These are phyloP conservation scores for Arachis stenosperma DNA, from an alignment of 306 rosid species.

Conservation along the genomic window DNA sequence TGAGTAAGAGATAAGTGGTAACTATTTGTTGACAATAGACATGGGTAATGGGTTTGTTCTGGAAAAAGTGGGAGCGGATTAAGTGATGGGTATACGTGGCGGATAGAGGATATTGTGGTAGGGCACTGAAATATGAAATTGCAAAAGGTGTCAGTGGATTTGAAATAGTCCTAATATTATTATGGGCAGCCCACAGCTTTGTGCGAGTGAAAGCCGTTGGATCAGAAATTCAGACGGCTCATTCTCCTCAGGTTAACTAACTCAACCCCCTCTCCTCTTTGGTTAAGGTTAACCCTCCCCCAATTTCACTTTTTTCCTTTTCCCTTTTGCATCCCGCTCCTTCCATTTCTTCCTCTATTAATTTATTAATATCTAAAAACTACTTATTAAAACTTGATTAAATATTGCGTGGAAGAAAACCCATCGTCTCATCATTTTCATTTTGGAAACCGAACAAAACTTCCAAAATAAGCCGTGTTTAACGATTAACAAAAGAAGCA, in stretches of 20 bases:
- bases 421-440: background rate
- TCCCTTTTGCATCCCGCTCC: slow-evolving; percentile 25
- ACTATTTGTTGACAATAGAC: too few species aligned
- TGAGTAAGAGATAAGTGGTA: too few species aligned
- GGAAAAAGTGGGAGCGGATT: slow-evolving; percentile 2
- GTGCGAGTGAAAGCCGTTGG: slow-evolving; percentile 48
- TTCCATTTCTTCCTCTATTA: background rate
- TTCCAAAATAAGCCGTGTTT: background rate
- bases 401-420: background rate
- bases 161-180: too few species aligned
- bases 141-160: slow-evolving; percentile 17
- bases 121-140: background rate
- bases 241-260: slow-evolving; percentile 42
- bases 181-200: slow-evolving; percentile 58
- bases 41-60: too few species aligned
- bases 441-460: background rate
- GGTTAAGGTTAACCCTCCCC: slow-evolving; percentile 29
- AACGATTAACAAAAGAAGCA: too few species aligned
- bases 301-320: background rate
- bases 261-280: slow-evolving; percentile 11
- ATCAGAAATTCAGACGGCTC: slow-evolving; percentile 38
- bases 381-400: too few species aligned
- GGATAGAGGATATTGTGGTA: background rate
- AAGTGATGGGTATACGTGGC: slow-evolving; percentile 32
- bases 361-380: too few species aligned